Evolutionary conservation across 2,329 filamentous ascomycete species (phyloP).

Genomic region (Fusarium setosum): DNA sequence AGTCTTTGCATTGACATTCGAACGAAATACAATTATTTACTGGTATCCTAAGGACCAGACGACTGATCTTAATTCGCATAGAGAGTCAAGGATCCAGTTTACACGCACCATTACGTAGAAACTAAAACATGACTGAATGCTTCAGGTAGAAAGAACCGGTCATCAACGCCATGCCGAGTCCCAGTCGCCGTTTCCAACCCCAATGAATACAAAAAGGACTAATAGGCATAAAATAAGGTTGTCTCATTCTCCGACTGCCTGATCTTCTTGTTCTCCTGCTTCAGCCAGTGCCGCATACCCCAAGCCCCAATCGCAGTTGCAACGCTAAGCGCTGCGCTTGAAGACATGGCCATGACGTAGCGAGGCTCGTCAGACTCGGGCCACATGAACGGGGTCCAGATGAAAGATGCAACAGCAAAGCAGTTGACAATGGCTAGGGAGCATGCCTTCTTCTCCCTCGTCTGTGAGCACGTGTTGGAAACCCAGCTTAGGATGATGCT

Average conservation of each 20-base stretch:
- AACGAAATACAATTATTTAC: no score
- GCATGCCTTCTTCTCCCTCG: constrained; percentile 58
- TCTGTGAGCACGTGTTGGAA: constrained; percentile 53
- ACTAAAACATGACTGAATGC: no score
- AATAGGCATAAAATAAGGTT: constrained; percentile 40
- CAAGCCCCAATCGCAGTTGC: constrained; percentile 52
- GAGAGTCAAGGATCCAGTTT: no score
- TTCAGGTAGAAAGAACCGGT: no score
- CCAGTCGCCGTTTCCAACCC: no score
- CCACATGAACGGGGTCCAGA: constrained; percentile 32
- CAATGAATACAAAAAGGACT: no score
- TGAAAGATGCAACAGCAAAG: constrained; percentile 22
- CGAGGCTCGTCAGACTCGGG: constrained; percentile 17
- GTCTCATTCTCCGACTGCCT: constrained; percentile 34
- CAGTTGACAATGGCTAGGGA: constrained; percentile 47
- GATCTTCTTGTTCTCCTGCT: constrained; percentile 50
- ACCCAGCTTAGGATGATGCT: constrained; percentile 57
- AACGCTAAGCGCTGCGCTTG: constrained; percentile 40
- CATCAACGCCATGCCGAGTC: no score
- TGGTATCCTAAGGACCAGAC: no score
- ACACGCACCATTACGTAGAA: no score
- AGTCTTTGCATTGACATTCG: no score
- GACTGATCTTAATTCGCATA: no score
- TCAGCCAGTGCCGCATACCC: constrained; percentile 49
- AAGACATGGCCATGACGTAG: constrained; percentile 29